A percentile compares a stretch with the other conserved stretches of the same genome.
phyloP scores from a whole-genome alignment of 371 early-diverging fungal genomes.

The Capniomyces stellatus region DNA sequence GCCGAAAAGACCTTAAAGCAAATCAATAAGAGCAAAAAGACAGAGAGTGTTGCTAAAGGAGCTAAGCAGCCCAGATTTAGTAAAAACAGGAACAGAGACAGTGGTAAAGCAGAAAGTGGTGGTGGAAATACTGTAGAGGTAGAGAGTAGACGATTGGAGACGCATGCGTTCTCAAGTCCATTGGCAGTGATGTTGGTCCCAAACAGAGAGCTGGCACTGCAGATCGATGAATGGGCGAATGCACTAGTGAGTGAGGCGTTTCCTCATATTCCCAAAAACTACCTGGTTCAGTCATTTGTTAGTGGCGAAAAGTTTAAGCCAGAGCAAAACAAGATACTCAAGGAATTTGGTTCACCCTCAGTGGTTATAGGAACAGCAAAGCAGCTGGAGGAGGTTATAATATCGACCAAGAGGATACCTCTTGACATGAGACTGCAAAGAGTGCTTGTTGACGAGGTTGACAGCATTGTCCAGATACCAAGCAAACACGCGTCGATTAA shows the following conservation, averaged over 20 bases:
- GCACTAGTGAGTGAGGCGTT: conserved; percentile 5
- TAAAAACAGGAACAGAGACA: background rate
- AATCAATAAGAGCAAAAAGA: background rate
- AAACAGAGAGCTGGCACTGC: conserved; percentile 21
- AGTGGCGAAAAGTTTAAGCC: background rate
- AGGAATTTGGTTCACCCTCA: conserved; percentile 13
- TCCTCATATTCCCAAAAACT: background rate
- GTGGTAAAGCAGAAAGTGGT: background rate
- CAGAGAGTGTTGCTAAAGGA: background rate
- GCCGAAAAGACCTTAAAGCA: no score
- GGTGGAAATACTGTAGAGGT: background rate
- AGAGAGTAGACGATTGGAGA: background rate
- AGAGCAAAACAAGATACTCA: conserved; percentile 1
- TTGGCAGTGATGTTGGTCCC: conserved; percentile 14
- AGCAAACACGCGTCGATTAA: conserved; percentile 8
- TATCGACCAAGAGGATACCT: background rate
- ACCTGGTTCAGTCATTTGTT: conserved; percentile 15
- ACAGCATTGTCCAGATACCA: conserved; percentile 11
- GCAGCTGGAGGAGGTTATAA: conserved; percentile 7
- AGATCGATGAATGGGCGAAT: conserved; percentile 12
- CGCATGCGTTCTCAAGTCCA: conserved; percentile 4
- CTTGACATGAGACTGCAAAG: background rate
- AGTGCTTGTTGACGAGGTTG: conserved; percentile 20
- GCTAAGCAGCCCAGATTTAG: background rate
- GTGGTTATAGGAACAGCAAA: conserved; percentile 16